Evolutionary conservation across 306 rosid species (phyloP).

Genomic region (Oxytropis ochrocephala): DNA sequence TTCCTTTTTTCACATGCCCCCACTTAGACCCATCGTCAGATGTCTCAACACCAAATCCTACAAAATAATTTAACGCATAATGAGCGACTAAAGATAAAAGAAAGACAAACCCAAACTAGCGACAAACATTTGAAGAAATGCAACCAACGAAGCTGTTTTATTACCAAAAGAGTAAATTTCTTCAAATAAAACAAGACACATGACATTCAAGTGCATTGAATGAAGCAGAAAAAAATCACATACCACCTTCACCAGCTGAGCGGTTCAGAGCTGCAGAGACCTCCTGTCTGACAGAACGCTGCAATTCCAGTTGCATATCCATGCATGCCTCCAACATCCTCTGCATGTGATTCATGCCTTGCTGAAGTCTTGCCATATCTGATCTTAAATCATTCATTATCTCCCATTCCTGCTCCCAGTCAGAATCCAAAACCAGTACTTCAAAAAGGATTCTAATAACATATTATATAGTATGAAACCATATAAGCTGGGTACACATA

Average conservation of each 20-base stretch:
- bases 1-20: constrained; percentile 97
- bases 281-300: constrained; percentile 98
- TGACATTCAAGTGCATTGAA: background rate
- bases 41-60: constrained; percentile 76
- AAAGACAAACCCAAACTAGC: background rate
- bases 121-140: background rate
- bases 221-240: background rate
- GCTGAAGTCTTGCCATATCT: constrained; percentile 98
- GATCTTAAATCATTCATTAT: constrained; percentile 85
- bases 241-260: constrained; percentile 80
- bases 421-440: constrained; percentile 20
- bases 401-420: constrained; percentile 87
- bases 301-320: constrained; percentile 99
- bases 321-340: constrained; percentile 99
- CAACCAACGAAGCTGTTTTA: background rate
- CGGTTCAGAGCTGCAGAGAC: constrained; percentile 96
- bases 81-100: background rate
- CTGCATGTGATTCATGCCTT: constrained; percentile 99
- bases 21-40: constrained; percentile 95
- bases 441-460: background rate
- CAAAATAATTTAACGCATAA: constrained; percentile 11
- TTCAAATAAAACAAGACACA: constrained; percentile 6
- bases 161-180: constrained; percentile 3
- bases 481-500: background rate
- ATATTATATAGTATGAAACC: background rate